A percentile compares a stretch with the other conserved stretches of the same genome.
phyloP scores from a whole-genome alignment of 495 filamentous ascomycete genomes.

The Aspergillus olivimuriae region DNA sequence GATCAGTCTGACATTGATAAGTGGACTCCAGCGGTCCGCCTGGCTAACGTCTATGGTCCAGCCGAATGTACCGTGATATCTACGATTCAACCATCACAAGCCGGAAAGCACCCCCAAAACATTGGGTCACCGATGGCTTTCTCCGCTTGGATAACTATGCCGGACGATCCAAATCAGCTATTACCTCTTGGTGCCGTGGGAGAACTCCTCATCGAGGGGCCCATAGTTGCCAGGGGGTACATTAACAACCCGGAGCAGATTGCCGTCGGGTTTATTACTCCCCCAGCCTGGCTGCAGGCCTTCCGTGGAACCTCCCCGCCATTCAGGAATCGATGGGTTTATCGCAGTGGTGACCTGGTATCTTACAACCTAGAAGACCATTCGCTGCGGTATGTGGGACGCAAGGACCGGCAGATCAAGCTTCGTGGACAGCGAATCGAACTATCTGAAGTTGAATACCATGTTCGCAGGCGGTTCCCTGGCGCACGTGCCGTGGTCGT shows the following conservation, averaged over 20 bases:
- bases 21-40: neutral
- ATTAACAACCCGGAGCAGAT: conserved; percentile 31
- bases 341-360: conserved; percentile 26
- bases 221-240: conserved; percentile 27
- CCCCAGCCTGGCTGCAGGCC: neutral
- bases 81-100: neutral
- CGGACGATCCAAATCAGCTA: neutral
- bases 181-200: neutral
- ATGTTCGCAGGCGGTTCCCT: neutral
- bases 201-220: neutral
- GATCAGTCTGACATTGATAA: neutral
- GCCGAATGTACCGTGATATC: conserved; percentile 33
- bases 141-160: conserved; percentile 14
- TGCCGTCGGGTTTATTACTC: neutral
- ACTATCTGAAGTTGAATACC: conserved; percentile 30
- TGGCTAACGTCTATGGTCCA: conserved; percentile 14
- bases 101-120: neutral
- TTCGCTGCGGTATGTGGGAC: conserved; percentile 15
- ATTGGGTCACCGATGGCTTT: neutral
- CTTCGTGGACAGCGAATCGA: conserved; percentile 38
- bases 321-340: conserved; percentile 13
- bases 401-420: conserved; percentile 34
- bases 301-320: neutral
- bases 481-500: neutral
- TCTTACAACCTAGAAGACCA: conserved; percentile 11